Conservation (phyloP, 768 basidiomycete genomes). For the Rhodocollybia butyracea region DNA sequence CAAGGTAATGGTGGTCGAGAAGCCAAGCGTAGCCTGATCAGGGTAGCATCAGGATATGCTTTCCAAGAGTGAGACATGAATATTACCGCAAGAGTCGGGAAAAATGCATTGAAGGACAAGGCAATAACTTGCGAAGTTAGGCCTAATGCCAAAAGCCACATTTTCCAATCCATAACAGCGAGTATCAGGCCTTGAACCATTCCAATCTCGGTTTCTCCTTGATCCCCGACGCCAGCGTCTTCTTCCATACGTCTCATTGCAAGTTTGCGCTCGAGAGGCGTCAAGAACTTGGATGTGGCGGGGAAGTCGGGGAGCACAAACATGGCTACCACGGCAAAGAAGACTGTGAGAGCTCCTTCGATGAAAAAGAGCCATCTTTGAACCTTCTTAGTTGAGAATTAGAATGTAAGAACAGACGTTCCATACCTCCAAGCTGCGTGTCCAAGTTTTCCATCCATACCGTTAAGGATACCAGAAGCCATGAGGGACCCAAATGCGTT, state of each 20-base stretch:
- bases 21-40: too few species aligned
- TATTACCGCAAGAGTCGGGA: too few species aligned
- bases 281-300: conserved; percentile 28
- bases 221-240: conserved; percentile 54
- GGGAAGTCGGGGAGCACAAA: conserved; percentile 50
- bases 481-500: conserved; percentile 52
- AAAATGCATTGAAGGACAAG: conserved; percentile 72
- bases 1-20: conserved; percentile 72
- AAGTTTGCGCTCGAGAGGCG: conserved; percentile 34
- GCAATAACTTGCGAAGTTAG: conserved; percentile 59
- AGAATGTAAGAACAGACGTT: conserved; percentile 8
- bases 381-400: background rate
- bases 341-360: conserved; percentile 41
- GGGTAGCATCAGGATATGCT: too few species aligned
- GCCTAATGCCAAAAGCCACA: conserved; percentile 75
- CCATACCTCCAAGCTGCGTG: conserved; percentile 49
- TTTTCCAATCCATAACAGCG: conserved; percentile 75
- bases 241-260: conserved; percentile 57
- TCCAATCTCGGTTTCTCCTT: conserved; percentile 40
- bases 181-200: conserved; percentile 49
- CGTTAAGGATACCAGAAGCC: conserved; percentile 41
- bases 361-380: conserved; percentile 48
- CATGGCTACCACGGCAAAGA: conserved; percentile 40
- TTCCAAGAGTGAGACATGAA: too few species aligned
- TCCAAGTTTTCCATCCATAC: conserved; percentile 46